Evolutionary conservation across 179 eudicot species (phyloP), one percentile per base, ranked within the genome.

Genomic region (Heliamphora pulchella): DNA sequence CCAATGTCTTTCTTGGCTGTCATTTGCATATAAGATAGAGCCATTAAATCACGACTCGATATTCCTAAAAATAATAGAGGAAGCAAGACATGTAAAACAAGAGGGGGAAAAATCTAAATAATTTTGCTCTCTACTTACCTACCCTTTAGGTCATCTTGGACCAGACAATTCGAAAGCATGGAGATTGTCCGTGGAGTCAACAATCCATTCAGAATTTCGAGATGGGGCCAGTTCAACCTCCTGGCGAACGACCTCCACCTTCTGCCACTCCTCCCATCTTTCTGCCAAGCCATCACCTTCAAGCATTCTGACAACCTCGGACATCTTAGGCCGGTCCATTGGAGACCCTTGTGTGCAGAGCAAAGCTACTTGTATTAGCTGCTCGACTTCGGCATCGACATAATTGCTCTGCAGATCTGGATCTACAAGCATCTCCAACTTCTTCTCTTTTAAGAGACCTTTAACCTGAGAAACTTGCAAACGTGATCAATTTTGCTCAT

Each of bases 321-420:
- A 80, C 82, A 80, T 80, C 65, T 80, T 80, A 47, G 79, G 82
- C 64, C 82, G 82, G n/a, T 80, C 82, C 78, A 73, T 65, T 74
- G 82, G 82, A 14, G 79, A 80, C 15, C 82, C 82, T 66, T 80
- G 82, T 15, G 82, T 80, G 78, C 82, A 80, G 79, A 80, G 82
- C 44, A 80, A 39, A 6, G 82, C 82, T 17, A 80, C 82, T 65
- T 80, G 82, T 48, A 80, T 80, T 31, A 80, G 82, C 74, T 80
- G 82, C 82, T 80, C 78, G 41, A 80, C 82, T 54, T 80, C 82
- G 17, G 82, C 41, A 10, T 74, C 82, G 0, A 80, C 51, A 18
- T 80, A 80, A 54, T 80, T 80, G 78, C 22, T 74, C 63, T 80
- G 73, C 71, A 80, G 74, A 51, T 80, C 82, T 18, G 82, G 82